Base-by-base conservation (phyloP, 345 rosid species). In the Dipteronia sinensis region DNA sequence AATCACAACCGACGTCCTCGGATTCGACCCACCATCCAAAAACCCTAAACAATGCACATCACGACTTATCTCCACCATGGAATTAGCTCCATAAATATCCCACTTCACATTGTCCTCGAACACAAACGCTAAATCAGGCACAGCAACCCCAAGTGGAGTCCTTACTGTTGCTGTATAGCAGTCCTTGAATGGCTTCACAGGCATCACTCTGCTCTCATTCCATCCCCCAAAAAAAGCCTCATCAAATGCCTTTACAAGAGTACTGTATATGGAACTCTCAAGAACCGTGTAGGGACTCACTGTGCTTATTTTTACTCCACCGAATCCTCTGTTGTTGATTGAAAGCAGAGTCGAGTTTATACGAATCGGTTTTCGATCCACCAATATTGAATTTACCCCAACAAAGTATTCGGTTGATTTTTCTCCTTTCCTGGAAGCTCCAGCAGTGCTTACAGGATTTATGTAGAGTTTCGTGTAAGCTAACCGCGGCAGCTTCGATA, bases 261-360 rank as follows among this genome's bases (percentile, higher is more conserved):
- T 72, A 2, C 49, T 59, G 58, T 81, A 69, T 38, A 81, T 78
- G 22, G 77, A 19, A 16, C 75, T 75, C 62, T 73, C 77, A 66
- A 83, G 67, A 1, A 67, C 72, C 3, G 83, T 80, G 73, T 84
- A 84, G 10, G 82, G 82, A 13, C 7, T 16, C 1, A 72, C 69
- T 16, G 81, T 78, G 67, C 78, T 83, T 20, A 83, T 71, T 73
- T 71, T 80, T 7, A 79, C 69, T 15, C 83, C 79, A 6, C 80
- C 83, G 17, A 15, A 13, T 6, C 81, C 83, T 17, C 27, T 42
- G 10, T 19, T 42, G 61, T 77, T 63, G n/a, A 80, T 73, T 25
- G 77, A 51, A 15, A 80, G 65, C 67, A 64, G 4, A 66, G 56
- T 6, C 71, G 16, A 4, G 63, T 31, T 31, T 78, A 22, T 59